Evolutionary conservation across 2,329 filamentous ascomycete species (phyloP), one percentile per base, ranked within the genome.

Genomic region (Aspergillus ochraceus): DNA sequence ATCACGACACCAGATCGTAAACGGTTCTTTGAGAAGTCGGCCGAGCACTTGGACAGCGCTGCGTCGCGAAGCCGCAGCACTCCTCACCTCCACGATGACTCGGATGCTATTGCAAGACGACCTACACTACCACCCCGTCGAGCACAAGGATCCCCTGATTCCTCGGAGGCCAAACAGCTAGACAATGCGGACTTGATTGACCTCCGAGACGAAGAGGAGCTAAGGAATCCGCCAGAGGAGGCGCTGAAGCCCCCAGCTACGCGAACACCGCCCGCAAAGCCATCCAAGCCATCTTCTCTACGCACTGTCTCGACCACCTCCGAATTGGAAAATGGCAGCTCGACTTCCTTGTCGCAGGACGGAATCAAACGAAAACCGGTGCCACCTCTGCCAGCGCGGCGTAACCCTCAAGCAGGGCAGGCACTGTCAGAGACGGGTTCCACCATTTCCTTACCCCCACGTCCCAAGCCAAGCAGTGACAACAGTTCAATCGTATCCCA

Each of bases 1-100:
- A 91, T 99, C 22, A 99, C 95, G 0, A 97, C 92, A 0, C 85
- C 89, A 0, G 84, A 90, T 42, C 82, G 81, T 51, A 82, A 86
- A 12, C 86, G 86, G 0, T 98, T 95, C 73, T 97, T 97, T 70
- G 91, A 96, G 64, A 83, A 86, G 14, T 83, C 84, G 0, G 71
- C 81, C 71, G 76, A 64, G 64, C 74, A 71, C 45, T 58, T 74
- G 19, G 70, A 75, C 46, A 47, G 55, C 11, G 58, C 53, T 6
- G 24, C 64, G n/a, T 49, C 60, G 46, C 69, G 68, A 50, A 73
- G 60, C 57, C 64, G 59, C 32, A 72, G 68, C 54, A 66, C 65
- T 11, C 64, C 69, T 14, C 65, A 71, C 36, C 57, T 72, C 22
- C 62, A 64, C 22, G 69, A 73, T 24, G 52, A 60, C 10, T 64